Base-by-base conservation (phyloP, 2,329 filamentous ascomycete genomes). In the Calcarisporium arbuscula region DNA sequence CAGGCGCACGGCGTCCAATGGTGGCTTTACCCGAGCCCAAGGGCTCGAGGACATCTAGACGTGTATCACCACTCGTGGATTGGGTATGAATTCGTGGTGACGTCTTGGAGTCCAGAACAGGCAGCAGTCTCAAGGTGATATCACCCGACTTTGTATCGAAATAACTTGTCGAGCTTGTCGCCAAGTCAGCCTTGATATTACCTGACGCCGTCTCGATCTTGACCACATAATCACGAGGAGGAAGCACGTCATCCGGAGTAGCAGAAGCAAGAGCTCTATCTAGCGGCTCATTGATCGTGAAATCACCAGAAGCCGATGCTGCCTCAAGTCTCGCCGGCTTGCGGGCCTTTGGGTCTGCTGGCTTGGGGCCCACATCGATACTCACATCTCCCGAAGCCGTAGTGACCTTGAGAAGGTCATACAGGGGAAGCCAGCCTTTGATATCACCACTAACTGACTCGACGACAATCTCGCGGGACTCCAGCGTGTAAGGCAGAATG, bases 371-470 rank as follows among this genome's bases (percentile, higher is more conserved):
- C 34, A 75, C 52, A 21, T 55, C 57, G 4, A 60, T 55, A 12
- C 39, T 39, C 36, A 74, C 51, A 34, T 56, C 45, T 30, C 72
- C 72, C 0, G 70, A 67, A 1, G 56, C 54, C 7, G 65, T 62
- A 14, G 53, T 44, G n/a, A 74, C 49, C 14, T 56, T 52, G 10
- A 77, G 60, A 19, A 61, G 51, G 45, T 74, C 67, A 47, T 65
- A 68, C 2, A 76, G 55, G 1, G 72, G 68, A 57, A 68, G 74
- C 49, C 60, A 62, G 19, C 72, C 72, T 11, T 40, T 39, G 41
- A 77, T 62, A 11, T 51, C 32, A 7, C 67, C 67, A 2, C 67
- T 61, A 4, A 61, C 58, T 14, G 70, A 68, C 18, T 49, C 43
- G 11, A 68, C 56, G 19, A 56, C 48, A 36, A 70, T 62, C 32